Evolutionary conservation across 257 asterid species (phyloP).

Genomic region (Echites panduratus): DNA sequence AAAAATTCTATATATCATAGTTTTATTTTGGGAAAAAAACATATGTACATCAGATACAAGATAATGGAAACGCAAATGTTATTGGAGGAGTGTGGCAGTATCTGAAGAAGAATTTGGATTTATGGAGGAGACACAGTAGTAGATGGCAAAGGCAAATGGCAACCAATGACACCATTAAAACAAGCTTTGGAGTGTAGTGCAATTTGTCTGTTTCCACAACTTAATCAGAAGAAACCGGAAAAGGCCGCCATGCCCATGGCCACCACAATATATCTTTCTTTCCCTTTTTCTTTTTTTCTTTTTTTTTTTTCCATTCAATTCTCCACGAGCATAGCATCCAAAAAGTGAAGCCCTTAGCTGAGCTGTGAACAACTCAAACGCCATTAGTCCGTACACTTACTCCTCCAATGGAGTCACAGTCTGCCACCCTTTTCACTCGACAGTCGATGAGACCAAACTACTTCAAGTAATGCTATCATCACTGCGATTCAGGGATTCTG

Average conservation of each 20-base stretch:
- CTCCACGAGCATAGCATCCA: background rate
- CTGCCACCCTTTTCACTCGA: constrained; percentile 5
- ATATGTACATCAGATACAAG: too few species aligned
- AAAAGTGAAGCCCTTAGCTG: constrained; percentile 2
- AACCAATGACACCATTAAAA: background rate
- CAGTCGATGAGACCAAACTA: constrained; percentile 3
- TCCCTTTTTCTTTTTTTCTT: background rate
- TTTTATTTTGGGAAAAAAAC: too few species aligned
- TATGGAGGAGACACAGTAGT: background rate
- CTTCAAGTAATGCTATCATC: background rate
- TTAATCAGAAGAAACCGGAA: background rate
- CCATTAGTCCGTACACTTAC: constrained; percentile 6
- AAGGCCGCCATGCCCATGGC: background rate
- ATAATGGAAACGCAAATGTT: too few species aligned
- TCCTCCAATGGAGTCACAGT: background rate
- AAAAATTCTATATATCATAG: too few species aligned
- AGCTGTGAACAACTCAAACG: constrained; percentile 6
- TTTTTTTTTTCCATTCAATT: background rate
- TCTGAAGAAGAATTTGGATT: background rate
- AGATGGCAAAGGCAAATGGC: too few species aligned
- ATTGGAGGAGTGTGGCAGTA: background rate
- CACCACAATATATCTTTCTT: background rate
- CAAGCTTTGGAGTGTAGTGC: background rate
- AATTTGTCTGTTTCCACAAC: background rate
- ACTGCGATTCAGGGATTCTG: background rate